Conservation (phyloP, 225 moss, liverwort and hornwort genomes). For the Bryoerythrophyllum caledonicum region DNA sequence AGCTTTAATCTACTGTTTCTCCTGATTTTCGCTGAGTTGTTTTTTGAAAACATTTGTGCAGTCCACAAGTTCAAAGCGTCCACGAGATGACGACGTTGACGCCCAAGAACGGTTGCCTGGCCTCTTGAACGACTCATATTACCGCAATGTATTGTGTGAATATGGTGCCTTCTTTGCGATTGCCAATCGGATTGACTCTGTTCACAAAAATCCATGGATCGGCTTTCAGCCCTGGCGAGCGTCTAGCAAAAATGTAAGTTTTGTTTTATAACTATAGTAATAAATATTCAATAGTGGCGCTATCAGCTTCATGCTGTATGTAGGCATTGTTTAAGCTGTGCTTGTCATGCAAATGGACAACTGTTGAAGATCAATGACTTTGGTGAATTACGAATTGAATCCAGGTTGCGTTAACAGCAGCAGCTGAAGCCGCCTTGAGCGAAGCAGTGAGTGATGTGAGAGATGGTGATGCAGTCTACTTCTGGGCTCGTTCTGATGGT, state of each 20-base stretch:
- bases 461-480: slow-evolving; percentile 80
- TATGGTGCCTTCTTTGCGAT: slow-evolving; percentile 77
- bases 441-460: slow-evolving; percentile 43
- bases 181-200: slow-evolving; percentile 71
- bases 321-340: slow-evolving; percentile 2
- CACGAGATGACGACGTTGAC: slow-evolving; percentile 80
- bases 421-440: slow-evolving; percentile 65
- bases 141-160: slow-evolving; percentile 81
- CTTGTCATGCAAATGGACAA: background rate
- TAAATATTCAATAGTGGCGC: background rate
- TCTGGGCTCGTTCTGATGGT: slow-evolving; percentile 68
- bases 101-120: slow-evolving; percentile 67
- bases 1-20: slow-evolving; percentile 16
- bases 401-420: slow-evolving; percentile 67
- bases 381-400: slow-evolving; percentile 29
- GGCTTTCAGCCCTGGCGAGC: slow-evolving; percentile 98
- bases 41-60: slow-evolving; percentile 30
- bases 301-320: slow-evolving; percentile 10
- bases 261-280: background rate
- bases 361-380: slow-evolving; percentile 18
- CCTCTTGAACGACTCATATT: slow-evolving; percentile 77
- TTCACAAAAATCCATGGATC: slow-evolving; percentile 86
- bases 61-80: slow-evolving; percentile 69
- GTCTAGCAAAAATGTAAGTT: slow-evolving; percentile 62
- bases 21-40: background rate